Base-by-base conservation (phyloP, 2,329 filamentous ascomycete species). In the Penicillium oxalicum region DNA sequence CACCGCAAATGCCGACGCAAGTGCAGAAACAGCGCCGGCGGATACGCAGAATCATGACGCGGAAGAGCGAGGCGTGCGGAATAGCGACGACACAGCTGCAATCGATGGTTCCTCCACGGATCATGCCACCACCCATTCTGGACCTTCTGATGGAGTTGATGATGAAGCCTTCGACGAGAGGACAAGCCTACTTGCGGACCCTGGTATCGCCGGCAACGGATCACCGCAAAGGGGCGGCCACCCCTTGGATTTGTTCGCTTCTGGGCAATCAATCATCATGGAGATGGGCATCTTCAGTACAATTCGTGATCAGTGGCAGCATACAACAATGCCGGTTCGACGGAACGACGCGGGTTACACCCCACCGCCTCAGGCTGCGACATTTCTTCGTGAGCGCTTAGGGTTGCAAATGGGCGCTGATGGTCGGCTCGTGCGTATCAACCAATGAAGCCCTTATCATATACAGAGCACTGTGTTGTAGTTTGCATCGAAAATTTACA, bases 51-150 rank as follows among this genome's bases (percentile, higher is more conserved):
- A 81, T 57, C 70, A 78, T 48, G 80, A 84, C 54, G 70, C 75
- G 5, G 81, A 84, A 66, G 81, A 84, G 62, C 73, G 78, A 28
- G 81, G 81, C 2, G 62, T 74, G 13, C 71, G 72, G 47, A 71
- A 50, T 60, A 58, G 50, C 69, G 66, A 62, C 40, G 43, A 54
- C 33, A 25, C 25, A n/a, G 60, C 70, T 7, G 72, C 70, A 41
- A 65, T 70, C 36, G 73, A 75, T 52, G 60, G 71, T 52, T 68
- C 74, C 40, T 58, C 63, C 45, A 37, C 70, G 9, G 43, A 45
- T 6, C 37, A 33, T n/a, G 29, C 4, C 13, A n/a, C 34, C n/a
- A 24, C 34, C 44, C 59, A 60, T 49, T 36, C 65, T 41, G 40
- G 43, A 8, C 47, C 48, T 1, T 34, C 47, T 27, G 36, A 43